phyloP scores from a whole-genome alignment of 2,329 filamentous ascomycete species.

The Coniella vitis region DNA sequence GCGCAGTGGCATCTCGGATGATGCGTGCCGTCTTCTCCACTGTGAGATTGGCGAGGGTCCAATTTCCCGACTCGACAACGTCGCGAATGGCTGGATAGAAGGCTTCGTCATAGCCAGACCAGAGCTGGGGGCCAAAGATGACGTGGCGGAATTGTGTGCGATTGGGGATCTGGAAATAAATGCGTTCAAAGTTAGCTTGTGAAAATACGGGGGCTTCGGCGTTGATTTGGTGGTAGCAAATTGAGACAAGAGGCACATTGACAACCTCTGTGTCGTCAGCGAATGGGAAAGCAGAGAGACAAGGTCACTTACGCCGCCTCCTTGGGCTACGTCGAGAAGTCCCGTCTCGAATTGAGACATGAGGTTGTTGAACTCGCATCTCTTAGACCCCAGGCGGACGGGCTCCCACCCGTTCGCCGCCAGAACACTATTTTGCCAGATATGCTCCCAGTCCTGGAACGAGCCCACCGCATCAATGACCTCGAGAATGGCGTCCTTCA shows the following conservation, averaged over 20 bases:
- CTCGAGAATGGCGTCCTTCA: conserved; percentile 56
- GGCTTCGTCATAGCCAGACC: conserved; percentile 61
- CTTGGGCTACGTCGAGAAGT: conserved; percentile 67
- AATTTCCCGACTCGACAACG: conserved; percentile 64
- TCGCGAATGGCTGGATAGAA: conserved; percentile 84
- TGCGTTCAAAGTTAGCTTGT: conserved; percentile 2
- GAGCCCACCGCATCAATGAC: conserved; percentile 53
- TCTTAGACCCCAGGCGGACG: conserved; percentile 55
- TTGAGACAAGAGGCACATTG: too few species aligned
- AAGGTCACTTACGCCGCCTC: conserved; percentile 61
- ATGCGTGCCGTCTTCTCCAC: conserved; percentile 66
- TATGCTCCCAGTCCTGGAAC: conserved; percentile 70
- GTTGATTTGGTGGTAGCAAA: too few species aligned
- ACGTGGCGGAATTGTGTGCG: conserved; percentile 92
- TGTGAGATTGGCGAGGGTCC: conserved; percentile 59
- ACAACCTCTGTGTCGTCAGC: too few species aligned
- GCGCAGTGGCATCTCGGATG: conserved; percentile 50
- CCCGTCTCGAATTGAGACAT: conserved; percentile 78
- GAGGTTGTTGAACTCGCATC: conserved; percentile 71
- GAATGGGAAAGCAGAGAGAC: conserved; percentile 5
- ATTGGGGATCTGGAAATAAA: conserved; percentile 80
- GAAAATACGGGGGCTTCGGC: too few species aligned
- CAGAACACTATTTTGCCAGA: conserved; percentile 69
- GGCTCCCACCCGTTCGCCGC: conserved; percentile 71
- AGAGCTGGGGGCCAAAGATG: conserved; percentile 75